These are phyloP conservation scores for Nannochloris sp. DNA, from an alignment of 139 green algal genomes.

Conservation along the genomic window DNA sequence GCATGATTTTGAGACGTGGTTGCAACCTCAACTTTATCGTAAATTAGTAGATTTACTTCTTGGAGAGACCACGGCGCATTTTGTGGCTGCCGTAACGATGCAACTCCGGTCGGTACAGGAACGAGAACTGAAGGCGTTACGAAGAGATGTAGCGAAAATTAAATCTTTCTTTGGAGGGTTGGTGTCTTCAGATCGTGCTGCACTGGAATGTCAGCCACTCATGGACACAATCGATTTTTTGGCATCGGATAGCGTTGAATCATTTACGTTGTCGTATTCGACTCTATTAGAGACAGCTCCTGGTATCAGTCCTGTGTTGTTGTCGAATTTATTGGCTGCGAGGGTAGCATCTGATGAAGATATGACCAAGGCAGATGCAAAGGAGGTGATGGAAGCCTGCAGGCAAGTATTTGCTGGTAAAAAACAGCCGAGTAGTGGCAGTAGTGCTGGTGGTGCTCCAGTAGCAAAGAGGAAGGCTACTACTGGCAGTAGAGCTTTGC, in stretches of 20 bases:
- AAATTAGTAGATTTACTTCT: constrained; percentile 38
- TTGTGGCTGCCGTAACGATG: constrained; percentile 37
- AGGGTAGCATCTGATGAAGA: constrained; percentile 18
- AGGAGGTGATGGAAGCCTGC: constrained; percentile 44
- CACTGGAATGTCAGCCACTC: constrained; percentile 39
- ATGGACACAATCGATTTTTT: constrained; percentile 44
- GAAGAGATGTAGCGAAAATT: constrained; percentile 21
- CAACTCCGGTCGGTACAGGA: constrained; percentile 21
- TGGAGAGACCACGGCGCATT: constrained; percentile 43
- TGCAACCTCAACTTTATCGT: constrained; percentile 31
- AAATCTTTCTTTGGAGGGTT: constrained; percentile 43
- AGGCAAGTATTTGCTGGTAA: constrained; percentile 38
- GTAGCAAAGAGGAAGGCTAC: no score
- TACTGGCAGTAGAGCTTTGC: no score
- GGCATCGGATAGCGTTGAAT: constrained; percentile 43
- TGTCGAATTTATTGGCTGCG: constrained; percentile 32
- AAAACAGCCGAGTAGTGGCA: no score
- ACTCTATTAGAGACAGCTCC: constrained; percentile 34
- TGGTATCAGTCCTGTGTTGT: constrained; percentile 31
- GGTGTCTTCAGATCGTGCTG: constrained; percentile 1
- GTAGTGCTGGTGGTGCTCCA: no score
- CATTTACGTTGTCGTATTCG: constrained; percentile 61
- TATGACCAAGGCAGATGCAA: constrained; percentile 35
- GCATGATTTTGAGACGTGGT: constrained; percentile 39
- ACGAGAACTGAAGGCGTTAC: constrained; percentile 19